Evolutionary conservation across 1,139 yeast genomes (phyloP).

Genomic region (Eremothecium sinecaudum): DNA sequence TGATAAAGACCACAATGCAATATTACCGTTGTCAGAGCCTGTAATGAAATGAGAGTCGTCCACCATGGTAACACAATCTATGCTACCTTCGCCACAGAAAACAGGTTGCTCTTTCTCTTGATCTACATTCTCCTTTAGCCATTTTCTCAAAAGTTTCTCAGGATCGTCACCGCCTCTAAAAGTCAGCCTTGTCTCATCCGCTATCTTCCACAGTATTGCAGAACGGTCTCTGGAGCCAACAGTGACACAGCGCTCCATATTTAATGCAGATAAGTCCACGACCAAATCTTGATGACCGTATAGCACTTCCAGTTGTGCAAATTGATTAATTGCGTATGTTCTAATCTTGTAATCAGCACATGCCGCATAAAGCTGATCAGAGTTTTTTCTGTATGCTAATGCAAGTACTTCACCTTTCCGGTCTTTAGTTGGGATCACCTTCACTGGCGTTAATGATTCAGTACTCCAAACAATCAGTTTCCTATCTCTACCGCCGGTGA

Average conservation of each 20-base stretch:
- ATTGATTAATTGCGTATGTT: slow-evolving; percentile 75
- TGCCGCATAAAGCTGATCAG: slow-evolving; percentile 84
- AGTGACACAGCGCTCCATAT: slow-evolving; percentile 85
- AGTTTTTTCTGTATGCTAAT: slow-evolving; percentile 63
- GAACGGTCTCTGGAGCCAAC: slow-evolving; percentile 94
- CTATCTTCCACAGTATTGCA: slow-evolving; percentile 92
- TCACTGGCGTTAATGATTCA: slow-evolving; percentile 63
- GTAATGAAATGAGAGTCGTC: slow-evolving; percentile 91
- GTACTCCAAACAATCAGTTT: slow-evolving; percentile 78
- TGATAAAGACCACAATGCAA: slow-evolving; percentile 78
- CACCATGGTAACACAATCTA: slow-evolving; percentile 82
- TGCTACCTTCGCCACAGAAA: slow-evolving; percentile 70
- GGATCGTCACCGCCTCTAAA: slow-evolving; percentile 79
- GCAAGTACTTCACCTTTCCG: slow-evolving; percentile 64
- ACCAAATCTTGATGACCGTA: slow-evolving; percentile 95
- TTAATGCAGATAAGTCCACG: slow-evolving; percentile 67
- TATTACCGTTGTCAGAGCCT: slow-evolving; percentile 88
- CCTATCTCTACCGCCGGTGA: slow-evolving; percentile 82
- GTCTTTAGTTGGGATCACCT: slow-evolving; percentile 65
- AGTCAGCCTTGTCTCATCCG: slow-evolving; percentile 88
- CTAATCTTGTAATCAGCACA: slow-evolving; percentile 88
- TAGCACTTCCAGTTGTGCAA: slow-evolving; percentile 78
- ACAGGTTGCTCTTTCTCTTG: slow-evolving; percentile 27
- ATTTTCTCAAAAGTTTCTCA: slow-evolving; percentile 37
- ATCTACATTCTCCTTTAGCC: slow-evolving; percentile 27